Evolutionary conservation across 176 grass and related monocot genomes (phyloP), one percentile per base, ranked within the genome.

Genomic region (Avena insularis): DNA sequence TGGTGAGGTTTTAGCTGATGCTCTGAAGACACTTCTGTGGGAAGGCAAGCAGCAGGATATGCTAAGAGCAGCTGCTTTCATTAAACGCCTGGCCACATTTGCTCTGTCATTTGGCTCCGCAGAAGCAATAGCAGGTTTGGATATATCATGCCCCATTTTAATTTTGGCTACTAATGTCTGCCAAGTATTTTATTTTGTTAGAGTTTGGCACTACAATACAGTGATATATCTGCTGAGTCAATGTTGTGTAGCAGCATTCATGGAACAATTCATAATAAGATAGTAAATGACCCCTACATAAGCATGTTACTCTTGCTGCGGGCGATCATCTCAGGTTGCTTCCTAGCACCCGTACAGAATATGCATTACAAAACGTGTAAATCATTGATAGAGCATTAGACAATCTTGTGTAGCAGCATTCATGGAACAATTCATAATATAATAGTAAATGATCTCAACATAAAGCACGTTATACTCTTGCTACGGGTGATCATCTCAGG

Each of bases 41-140:
- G 97, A 99, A 90, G 94, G 94, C 71, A 99, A 85, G 63, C 92
- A 90, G 71, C 97, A 96, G 66, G 92, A 99, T 82, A 93, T 94
- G 92, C 91, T 96, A 82, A 91, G 94, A 90, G 94, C 97, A 25
- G 83, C 92, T 59, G 94, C 92, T 91, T 96, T 99, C 64, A 99
- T 96, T 75, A 94, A 99, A 93, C 97, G 92, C 20, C 86, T 99
- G 45, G 92, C 89, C 31, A 94, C 90, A 50, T 96, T 99, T 92
- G 87, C 91, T 81, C 78, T 99, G 48, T 99, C 92, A 76, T 94
- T 96, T 75, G 94, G 97, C 43, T 91, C 94, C n/a, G 89, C 92
- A 48, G 97, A 94, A 86, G 89, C 91, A 4, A 92, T 99, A 82
- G 73, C 94, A 90, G 97, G 97, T 84, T 75, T 14, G 50, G 15